Base-by-base conservation (phyloP, 495 filamentous ascomycete species). In the Pseudotulostoma volvatum region DNA sequence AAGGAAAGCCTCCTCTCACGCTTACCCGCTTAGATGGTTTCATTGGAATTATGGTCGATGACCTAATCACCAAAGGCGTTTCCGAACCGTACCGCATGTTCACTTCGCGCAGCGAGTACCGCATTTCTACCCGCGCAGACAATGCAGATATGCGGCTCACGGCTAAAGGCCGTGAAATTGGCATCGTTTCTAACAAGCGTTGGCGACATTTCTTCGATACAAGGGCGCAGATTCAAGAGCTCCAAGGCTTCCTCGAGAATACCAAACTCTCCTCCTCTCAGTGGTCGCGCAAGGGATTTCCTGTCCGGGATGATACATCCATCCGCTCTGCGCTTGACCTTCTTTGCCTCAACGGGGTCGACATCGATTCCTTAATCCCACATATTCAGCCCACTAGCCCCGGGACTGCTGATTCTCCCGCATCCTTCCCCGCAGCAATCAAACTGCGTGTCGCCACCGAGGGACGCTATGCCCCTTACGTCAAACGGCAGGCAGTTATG, bases 1-100 rank as follows among this genome's bases (percentile, higher is more conserved):
- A 76, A 41, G 64, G 64, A 15, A 75, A 78, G 11, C 51, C 57
- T 3, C 67, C 74, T 0, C 58, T 93, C 43, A 69, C 68, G 2
- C 66, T 97, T 13, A 74, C 71, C n/a, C 68, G 90, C 40, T 77
- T 79, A 9, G 90, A 96, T 56, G 84, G 81, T 11, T 97, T 95
- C 53, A 95, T 97, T 53, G 90, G 90, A 37, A 78, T 97, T 60
- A 93, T 97, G 90, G 90, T 97, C 54, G 90, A 97, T 58, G 90
- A 97, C 54, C 76, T 97, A 33, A 77, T 94, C 57, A 97, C 90
- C 20, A 96, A 95, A 59, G 90, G 90, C 33, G 88, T 97, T 9
- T 84, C 81, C 7, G 90, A 97, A 58, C 90, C 90, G 0, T 97
- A 97, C 61, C 76, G 90, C 43, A 96, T 97, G 92, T 97, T 97